Evolutionary conservation across 805 yeast species (phyloP), one percentile per base, ranked within the genome.

Genomic region (Yueomyces sinensis): DNA sequence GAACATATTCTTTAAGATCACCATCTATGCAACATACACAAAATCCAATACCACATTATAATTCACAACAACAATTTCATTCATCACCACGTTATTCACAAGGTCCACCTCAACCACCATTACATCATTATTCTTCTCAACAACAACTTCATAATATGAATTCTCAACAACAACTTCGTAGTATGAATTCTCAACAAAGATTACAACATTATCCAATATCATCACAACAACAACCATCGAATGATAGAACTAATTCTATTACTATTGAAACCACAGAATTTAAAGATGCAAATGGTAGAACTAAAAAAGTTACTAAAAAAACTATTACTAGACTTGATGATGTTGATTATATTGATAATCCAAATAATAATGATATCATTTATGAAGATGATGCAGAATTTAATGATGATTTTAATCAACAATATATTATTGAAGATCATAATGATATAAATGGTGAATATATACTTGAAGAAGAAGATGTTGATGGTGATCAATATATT

Each of bases 251-350:
- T 30, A 50, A 54, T 35, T 53, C 52, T 13, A 49, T 61, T 19
- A 61, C 70, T 6, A 63, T 68, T 9, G 66, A 64, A 38, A 70
- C 76, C 1, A 68, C 74, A 9, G 67, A 63, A 41, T 69, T 70
- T 19, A 59, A 59, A 37, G 76, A 70, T 37, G 52, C 59, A 5
- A 57, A 54, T 28, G 79, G 79, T 0, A 61, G 75, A 29, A 72
- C 78, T 0, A 63, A 58, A 37, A 70, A 76, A 3, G 68, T 73
- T 30, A 71, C 76, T 3, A 70, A 66, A 29, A 68, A 68, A 29
- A 70, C 74, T 0, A 59, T 72, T 19, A 63, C 69, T 41, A 60
- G 63, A 32, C 47, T 67, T 41, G 72, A 72, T 23, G 66, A 72
- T 1, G 59, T 51, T 32, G 73, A 70, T 36, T 59, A 68, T 31